Evolutionary conservation across 768 basidiomycete genomes (phyloP), one percentile per base, ranked within the genome.

Genomic region (Leccinum longicurvipes): DNA sequence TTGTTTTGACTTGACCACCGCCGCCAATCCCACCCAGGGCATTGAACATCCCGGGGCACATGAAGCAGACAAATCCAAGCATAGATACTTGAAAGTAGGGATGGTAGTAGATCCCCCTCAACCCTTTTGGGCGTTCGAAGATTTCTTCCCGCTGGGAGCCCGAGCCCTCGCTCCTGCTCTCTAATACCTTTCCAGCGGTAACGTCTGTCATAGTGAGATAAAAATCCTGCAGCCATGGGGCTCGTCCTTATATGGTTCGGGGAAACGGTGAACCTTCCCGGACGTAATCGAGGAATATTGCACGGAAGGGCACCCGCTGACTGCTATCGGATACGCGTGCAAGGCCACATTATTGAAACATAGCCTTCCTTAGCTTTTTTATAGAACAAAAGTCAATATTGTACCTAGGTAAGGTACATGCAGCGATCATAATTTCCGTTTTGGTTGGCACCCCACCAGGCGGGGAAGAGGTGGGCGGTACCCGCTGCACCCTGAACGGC

Each of bases 11-110:
- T 71, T 87, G 86, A 4, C 91, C 91, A 47, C 87, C 89, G 45
- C 79, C 89, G 4, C 91, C 91, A 52, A 94, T 77, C 23, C 91
- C 89, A 57, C 82, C 87, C 59, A 91, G 72, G 3, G 89, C 84
- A 64, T 92, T 92, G 73, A 90, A 92, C 54, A 91, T 79, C n/a
- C 89, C 89, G 69, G 72, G 72, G 51, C 73, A 60, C 82, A 84
- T 82, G 67, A 84, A 84, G 58, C 39, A 39, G 6, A 39, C 39
- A 10, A n/a, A 39, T 19, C 39, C n/a, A 7, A 39, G 39, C 39
- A 19, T n/a, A 9, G 39, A 39, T 52, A 87, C 74, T 42, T 69
- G 68, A 32, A 66, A 70, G n/a, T 64, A 60, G 21, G 84, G 79
- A 60, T 85, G 75, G 59, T 81, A 79, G 65, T 86, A 87, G 24